Evolutionary conservation across 106 monocot species (phyloP), one percentile per base, ranked within the genome.

Genomic region (Platanthera zijinensis): DNA sequence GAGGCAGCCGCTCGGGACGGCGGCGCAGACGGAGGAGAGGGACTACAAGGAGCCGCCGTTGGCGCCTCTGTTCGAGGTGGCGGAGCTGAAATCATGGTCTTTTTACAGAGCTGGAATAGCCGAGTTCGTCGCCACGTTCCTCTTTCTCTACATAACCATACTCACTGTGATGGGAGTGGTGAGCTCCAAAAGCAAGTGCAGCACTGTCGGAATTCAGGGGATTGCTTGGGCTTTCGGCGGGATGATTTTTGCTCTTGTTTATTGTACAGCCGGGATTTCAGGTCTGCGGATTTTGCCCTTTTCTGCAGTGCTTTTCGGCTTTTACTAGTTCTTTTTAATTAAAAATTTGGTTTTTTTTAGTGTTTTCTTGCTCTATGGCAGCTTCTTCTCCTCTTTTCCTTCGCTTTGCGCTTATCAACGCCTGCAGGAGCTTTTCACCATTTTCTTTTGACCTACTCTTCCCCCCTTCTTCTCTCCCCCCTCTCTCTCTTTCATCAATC

Each of bases 181-280:
- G 70, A 87, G 80, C 13, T 76, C 83, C 18, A 0, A 8, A n/a
- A 50, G 73, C 74, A 92, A 87, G 85, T 92, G 92, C 76, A 69
- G 67, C 28, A 82, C 89, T 25, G 92, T 89, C 11, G 92, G 92
- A 13, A 87, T 85, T 14, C 92, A 89, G 76, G 92, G 92, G 12
- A 92, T 92, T 47, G 92, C 92, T 17, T 92, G 92, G 92, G 85
- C 92, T 52, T 92, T 92, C 72, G 92, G 92, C 50, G 92, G 92
- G 51, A 92, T 92, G 92, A 92, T 92, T 77, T 92, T 92, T 69
- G 92, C 89, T 22, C 85, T 92, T 12, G 92, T 92, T 21, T 92
- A 92, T 83, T 92, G 92, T 80, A 92, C 92, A 47, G 92, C 92
- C 28, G 92, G 92, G 11, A 89, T 92, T 79, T 92, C 92, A 52